phyloP scores from a whole-genome alignment of 2,329 filamentous ascomycete genomes.

The Stemphylium lycopersici region DNA sequence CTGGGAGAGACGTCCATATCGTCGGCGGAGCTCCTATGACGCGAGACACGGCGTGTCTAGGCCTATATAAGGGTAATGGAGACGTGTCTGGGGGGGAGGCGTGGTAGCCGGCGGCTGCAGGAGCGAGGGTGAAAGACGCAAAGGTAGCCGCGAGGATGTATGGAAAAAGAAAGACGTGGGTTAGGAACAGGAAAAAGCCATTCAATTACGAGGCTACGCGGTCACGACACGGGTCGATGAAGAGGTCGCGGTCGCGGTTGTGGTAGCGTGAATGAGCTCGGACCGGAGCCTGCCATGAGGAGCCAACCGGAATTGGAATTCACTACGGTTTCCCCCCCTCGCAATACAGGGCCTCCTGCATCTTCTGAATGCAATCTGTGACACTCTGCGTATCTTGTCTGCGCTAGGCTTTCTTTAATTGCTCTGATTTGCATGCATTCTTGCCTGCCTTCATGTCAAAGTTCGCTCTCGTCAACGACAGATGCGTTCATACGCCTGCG shows the following conservation, averaged over 20 bases:
- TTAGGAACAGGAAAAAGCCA: constrained; percentile 41
- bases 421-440: background rate
- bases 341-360: constrained; percentile 11
- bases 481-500: constrained; percentile 27
- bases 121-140: constrained; percentile 21
- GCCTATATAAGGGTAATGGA: constrained; percentile 23
- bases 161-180: constrained; percentile 25
- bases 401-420: background rate
- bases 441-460: constrained; percentile 1
- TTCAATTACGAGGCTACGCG: constrained; percentile 39
- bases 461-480: constrained; percentile 17
- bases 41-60: constrained; percentile 41
- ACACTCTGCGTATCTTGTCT: constrained; percentile 6
- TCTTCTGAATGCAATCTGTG: background rate
- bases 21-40: constrained; percentile 29
- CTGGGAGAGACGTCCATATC: constrained; percentile 43
- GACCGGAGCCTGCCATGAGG: constrained; percentile 17
- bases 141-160: constrained; percentile 19
- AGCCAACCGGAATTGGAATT: constrained; percentile 25
- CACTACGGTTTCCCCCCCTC: constrained; percentile 25
- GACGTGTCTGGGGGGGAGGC: constrained; percentile 35
- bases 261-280: constrained; percentile 30
- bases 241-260: constrained; percentile 6
- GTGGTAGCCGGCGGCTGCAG: constrained; percentile 31
- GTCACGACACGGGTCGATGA: constrained; percentile 2